These are phyloP conservation scores for Gossypium thurberi DNA, from an alignment of 345 rosid species.

Conservation along the genomic window DNA sequence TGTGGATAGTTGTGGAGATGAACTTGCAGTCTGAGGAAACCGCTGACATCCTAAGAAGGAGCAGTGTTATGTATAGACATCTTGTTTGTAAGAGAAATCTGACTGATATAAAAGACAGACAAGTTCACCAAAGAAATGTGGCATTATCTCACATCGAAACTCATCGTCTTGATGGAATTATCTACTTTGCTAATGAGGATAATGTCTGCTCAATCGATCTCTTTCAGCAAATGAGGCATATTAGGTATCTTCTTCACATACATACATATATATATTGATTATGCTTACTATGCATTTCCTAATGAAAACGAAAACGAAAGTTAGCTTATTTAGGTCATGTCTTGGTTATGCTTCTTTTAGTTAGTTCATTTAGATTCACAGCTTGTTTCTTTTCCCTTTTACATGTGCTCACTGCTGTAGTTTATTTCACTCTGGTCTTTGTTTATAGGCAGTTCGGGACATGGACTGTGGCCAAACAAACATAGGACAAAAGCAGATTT, in stretches of 20 bases:
- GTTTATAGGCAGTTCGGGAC: conserved; percentile 46
- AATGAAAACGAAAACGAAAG: too few relatives aligned
- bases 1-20: conserved; percentile 70
- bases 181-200: conserved; percentile 50
- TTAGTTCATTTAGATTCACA: too few relatives aligned
- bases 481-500: conserved; percentile 23
- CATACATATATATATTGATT: background rate
- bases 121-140: conserved; percentile 48
- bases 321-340: too few relatives aligned
- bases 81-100: conserved; percentile 46
- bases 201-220: conserved; percentile 36
- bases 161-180: conserved; percentile 55
- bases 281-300: too few relatives aligned
- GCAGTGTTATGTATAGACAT: conserved; percentile 55
- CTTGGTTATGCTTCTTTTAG: too few relatives aligned
- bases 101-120: conserved; percentile 37
- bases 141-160: conserved; percentile 57
- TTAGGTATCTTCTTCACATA: conserved; percentile 33
- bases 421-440: background rate
- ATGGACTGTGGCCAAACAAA: conserved; percentile 51
- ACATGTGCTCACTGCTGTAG: background rate
- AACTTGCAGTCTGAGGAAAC: conserved; percentile 48
- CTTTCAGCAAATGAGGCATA: conserved; percentile 51
- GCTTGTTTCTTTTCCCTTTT: background rate
- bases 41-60: conserved; percentile 44